Base-by-base conservation (phyloP, 495 filamentous ascomycete species). In the Aspergillus sclerotioniger region DNA sequence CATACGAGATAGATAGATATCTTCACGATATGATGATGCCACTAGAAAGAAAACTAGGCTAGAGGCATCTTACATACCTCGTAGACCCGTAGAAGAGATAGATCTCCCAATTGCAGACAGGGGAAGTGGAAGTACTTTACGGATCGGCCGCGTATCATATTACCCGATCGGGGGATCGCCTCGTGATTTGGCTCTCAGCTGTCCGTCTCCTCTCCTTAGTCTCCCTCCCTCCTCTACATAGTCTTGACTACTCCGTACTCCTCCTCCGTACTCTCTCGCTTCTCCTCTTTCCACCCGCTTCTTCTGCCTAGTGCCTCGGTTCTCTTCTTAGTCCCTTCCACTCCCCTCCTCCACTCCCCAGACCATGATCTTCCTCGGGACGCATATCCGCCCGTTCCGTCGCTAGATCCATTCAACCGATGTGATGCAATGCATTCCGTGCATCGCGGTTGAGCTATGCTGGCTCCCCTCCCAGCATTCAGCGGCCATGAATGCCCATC, bases 151-250 rank as follows among this genome's bases (percentile, higher is more conserved):
- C 21, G 31, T 12, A 33, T 15, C 48, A 43, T 53, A 53, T 53
- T 53, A 53, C 51, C 51, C 33, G 51, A 53, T 53, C 51, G 33
- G 51, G 33, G 29, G 20, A 12, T 39, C 2, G 20, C 51, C 20
- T 35, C 4, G 16, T 21, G 3, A 17, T 53, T 10, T 35, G 10
- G 16, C 50, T 8, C 47, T 43, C 32, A 15, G 12, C 50, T 20
- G 12, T 39, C 51, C 16, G 39, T 12, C 12, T 8, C 17, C 6
- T 13, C 16, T 16, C 41, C 31, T 46, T 13, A 41, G 5, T 13
- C 1, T 15, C 37, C 37, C 37, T n/a, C 37, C n/a, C 37, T 6
- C 13, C 8, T 2, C 35, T 39, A 8, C 35, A 12, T 39, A 6
- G 2, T 39, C 15, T 39, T 8, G 10, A 33, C 6, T 33, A 33